Base-by-base conservation (phyloP, 2,329 filamentous ascomycete species). In the Cladobotryum mycophilum region DNA sequence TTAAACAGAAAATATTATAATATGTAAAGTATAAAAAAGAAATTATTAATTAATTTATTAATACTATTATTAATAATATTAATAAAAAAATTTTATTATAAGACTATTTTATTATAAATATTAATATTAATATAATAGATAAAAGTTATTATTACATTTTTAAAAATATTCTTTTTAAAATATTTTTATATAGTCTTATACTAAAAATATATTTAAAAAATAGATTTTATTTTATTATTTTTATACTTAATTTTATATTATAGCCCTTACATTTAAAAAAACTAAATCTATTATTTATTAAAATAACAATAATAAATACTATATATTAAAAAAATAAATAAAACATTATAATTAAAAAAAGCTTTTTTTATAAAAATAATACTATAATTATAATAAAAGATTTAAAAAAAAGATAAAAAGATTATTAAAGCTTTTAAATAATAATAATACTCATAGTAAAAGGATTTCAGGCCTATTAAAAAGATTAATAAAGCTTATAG, bases 21-120 rank as follows among this genome's bases (percentile, higher is more conserved):
- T 41, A 7, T 38, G 18, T 12, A 20, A 22, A 43, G 18, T 20
- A 14, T 25, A 30, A 25, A 2, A 20, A 41, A 41, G 3, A 5
- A 13, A n/a, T 44, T 44, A 30, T 44, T 44, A 44, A 44, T 34
- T 30, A 30, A 30, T 33, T 44, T 44, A 30, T 44, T 30, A 44
- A 25, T 5, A n/a, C 9, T 44, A 9, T 30, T 44, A 30, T 30
- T 44, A 44, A 25, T n/a, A n/a, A 13, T 44, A 30, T 30, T 33
- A 30, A 44, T 44, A 44, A 33, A 30, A 2, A 12, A 33, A n/a
- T 12, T 30, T 33, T 30, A 30, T 44, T 30, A 34, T 44, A 30
- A 44, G 9, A 44, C 12, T 20, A 30, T 25, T n/a, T 30, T 44
- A 44, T 30, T 44, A 30, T 25, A 25, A n/a, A 44, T 30, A 44